Percentiles rank a stretch among this genome's conserved stretches.
Conservation (phyloP, 495 filamentous ascomycete species). For the Xylaria curta region DNA sequence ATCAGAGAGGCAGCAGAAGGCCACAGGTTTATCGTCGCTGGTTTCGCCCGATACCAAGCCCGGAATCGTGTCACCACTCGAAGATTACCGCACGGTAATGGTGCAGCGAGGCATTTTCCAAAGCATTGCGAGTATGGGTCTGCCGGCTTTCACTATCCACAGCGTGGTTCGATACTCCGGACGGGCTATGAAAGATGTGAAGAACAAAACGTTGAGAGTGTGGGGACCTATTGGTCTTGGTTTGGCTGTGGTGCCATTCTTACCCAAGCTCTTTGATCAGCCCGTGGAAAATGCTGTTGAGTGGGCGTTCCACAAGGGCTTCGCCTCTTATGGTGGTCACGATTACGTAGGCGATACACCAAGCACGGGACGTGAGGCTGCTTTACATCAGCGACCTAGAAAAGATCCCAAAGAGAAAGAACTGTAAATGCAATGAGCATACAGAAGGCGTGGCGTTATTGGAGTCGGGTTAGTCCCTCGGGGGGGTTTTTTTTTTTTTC, state of each 20-base stretch:
- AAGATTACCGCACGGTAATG: slow-evolving; percentile 93
- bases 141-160: slow-evolving; percentile 96
- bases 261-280: slow-evolving; percentile 90
- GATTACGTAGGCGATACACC: slow-evolving; percentile 58
- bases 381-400: slow-evolving; percentile 53
- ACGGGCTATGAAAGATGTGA: slow-evolving; percentile 75
- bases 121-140: slow-evolving; percentile 86
- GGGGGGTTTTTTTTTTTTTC: neutral
- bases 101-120: slow-evolving; percentile 90
- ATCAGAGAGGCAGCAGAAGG: slow-evolving; percentile 46
- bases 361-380: slow-evolving; percentile 61
- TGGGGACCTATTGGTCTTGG: slow-evolving; percentile 94
- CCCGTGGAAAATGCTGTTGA: slow-evolving; percentile 91
- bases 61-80: slow-evolving; percentile 72
- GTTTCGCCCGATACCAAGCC: slow-evolving; percentile 36
- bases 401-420: slow-evolving; percentile 60
- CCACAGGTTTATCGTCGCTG: slow-evolving; percentile 40
- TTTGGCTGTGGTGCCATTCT: slow-evolving; percentile 82
- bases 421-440: slow-evolving; percentile 39
- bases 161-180: slow-evolving; percentile 88
- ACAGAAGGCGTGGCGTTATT: slow-evolving; percentile 19
- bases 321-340: slow-evolving; percentile 72
- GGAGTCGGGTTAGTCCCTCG: neutral
- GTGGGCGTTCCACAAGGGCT: slow-evolving; percentile 83
- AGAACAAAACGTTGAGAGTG: slow-evolving; percentile 75